phyloP scores from a whole-genome alignment of 768 basidiomycete genomes.

The Suillus clintonianus region DNA sequence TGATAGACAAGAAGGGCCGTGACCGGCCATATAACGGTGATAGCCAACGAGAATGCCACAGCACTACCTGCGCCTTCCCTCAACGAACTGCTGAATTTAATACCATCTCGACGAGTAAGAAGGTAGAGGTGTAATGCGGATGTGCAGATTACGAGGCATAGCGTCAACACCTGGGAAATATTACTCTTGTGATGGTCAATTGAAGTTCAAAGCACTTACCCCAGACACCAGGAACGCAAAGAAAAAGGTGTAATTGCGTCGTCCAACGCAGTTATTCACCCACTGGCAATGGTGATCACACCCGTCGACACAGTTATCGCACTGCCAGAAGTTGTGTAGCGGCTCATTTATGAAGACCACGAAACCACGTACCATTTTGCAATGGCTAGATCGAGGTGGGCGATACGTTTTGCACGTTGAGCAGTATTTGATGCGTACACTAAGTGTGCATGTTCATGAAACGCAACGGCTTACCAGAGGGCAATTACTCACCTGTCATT shows the following conservation, averaged over 20 bases:
- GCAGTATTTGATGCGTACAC: constrained; percentile 92
- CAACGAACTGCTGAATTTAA: constrained; percentile 51
- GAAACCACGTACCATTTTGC: constrained; percentile 73
- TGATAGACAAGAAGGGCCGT: constrained; percentile 81
- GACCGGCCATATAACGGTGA: constrained; percentile 82
- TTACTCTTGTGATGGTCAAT: constrained; percentile 3
- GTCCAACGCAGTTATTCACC: constrained; percentile 95
- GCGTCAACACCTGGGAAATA: constrained; percentile 60
- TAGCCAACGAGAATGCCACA: constrained; percentile 72
- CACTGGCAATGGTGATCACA: constrained; percentile 92
- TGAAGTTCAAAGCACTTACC: constrained; percentile 45
- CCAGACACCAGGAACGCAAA: constrained; percentile 78
- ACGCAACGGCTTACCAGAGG: neutral
- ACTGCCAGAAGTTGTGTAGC: constrained; percentile 46
- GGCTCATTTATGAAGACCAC: neutral
- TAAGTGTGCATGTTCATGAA: constrained; percentile 29
- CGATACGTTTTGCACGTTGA: constrained; percentile 91
- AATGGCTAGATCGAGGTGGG: constrained; percentile 93
- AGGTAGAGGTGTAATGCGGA: constrained; percentile 81
- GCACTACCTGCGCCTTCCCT: constrained; percentile 71
- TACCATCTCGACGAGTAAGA: constrained; percentile 51
- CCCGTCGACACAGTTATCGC: constrained; percentile 95
- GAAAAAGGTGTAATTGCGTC: constrained; percentile 95
- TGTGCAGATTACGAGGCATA: constrained; percentile 77
- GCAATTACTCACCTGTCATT: constrained; percentile 62